Evolutionary conservation across 805 yeast genomes (phyloP).

Genomic region (Pachysolen tannophilus): DNA sequence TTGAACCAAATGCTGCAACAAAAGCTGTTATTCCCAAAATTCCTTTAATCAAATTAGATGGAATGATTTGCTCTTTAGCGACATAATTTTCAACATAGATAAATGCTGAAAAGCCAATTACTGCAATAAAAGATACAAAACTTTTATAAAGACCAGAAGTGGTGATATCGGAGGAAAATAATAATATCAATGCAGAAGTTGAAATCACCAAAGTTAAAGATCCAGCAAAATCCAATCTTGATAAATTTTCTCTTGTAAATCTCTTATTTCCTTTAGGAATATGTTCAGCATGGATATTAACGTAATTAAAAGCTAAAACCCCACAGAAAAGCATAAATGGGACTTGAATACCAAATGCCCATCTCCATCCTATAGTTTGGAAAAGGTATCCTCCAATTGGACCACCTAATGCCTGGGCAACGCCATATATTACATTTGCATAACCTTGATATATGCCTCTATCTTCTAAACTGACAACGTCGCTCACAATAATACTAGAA

Average conservation of each 20-base stretch:
- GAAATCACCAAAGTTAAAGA: conserved; percentile 25
- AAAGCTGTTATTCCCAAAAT: conserved; percentile 28
- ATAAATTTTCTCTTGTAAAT: conserved; percentile 25
- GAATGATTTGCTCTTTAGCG: conserved; percentile 31
- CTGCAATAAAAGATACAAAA: neutral
- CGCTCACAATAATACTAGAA: conserved; percentile 45
- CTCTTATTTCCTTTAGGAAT: conserved; percentile 18
- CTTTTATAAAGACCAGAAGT: conserved; percentile 4
- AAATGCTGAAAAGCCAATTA: conserved; percentile 14
- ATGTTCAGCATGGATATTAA: conserved; percentile 26
- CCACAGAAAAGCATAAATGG: conserved; percentile 25
- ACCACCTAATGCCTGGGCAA: conserved; percentile 35
- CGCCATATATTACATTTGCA: conserved; percentile 29
- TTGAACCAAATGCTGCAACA: conserved; percentile 27
- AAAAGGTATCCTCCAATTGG: conserved; percentile 34
- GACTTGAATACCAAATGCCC: conserved; percentile 34
- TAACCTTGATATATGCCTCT: conserved; percentile 49
- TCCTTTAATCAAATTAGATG: conserved; percentile 29
- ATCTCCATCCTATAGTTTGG: conserved; percentile 33
- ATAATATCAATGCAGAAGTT: conserved; percentile 26
- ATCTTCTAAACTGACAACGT: conserved; percentile 43
- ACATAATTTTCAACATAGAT: conserved; percentile 24
- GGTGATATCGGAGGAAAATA: conserved; percentile 19
- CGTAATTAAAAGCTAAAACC: conserved; percentile 18
- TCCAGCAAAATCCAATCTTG: conserved; percentile 33